Base-by-base conservation (phyloP, 768 basidiomycete genomes). In the Boletellus ananiceps region DNA sequence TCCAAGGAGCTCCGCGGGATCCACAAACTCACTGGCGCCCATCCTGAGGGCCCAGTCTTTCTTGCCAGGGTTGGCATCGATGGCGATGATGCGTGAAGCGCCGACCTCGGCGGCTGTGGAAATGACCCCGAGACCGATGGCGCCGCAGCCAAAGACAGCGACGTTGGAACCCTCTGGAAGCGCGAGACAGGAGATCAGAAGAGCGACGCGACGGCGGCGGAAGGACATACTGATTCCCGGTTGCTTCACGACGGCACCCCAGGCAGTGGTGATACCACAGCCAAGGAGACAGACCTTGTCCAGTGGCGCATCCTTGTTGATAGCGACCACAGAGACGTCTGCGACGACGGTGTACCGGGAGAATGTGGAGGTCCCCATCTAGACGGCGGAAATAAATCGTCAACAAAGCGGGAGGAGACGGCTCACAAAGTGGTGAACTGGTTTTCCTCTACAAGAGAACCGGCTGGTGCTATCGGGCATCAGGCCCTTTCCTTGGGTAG, bases 321-420 rank as follows among this genome's bases (percentile, higher is more conserved):
- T 84, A 14, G 91, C 83, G 45, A 98, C 96, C 21, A 99, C 89
- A 16, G 94, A 98, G 39, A 93, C 93, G 57, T 99, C 93, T 40
- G 93, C 89, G 2, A 99, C 93, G 51, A 99, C 96, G 8, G 96
- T 96, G 75, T 98, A 99, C 67, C 98, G 94, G n/a, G 95, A 96
- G 75, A 99, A 99, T 2, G 96, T 95, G 29, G 95, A 98, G 23
- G 88, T 92, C 37, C 96, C 96, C 96, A 98, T 99, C 93, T 96
- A 49, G 32, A 27, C 38, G 34, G 38, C n/a, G 40, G 14, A 33
- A 9, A 35, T 48, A 40, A 51, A 35, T 39, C 33, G 13, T 29
- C 8, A 18, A 47, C 11, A 7, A 19, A 3, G 11, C 5, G 11
- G 29, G 0, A 11, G 11, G 19, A 36, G 21, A 44, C 38, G 7